Percentiles rank a stretch among this genome's conserved stretches.
Evolutionary conservation across 2,329 filamentous ascomycete species (phyloP).

Genomic region (Claviceps purpurea): DNA sequence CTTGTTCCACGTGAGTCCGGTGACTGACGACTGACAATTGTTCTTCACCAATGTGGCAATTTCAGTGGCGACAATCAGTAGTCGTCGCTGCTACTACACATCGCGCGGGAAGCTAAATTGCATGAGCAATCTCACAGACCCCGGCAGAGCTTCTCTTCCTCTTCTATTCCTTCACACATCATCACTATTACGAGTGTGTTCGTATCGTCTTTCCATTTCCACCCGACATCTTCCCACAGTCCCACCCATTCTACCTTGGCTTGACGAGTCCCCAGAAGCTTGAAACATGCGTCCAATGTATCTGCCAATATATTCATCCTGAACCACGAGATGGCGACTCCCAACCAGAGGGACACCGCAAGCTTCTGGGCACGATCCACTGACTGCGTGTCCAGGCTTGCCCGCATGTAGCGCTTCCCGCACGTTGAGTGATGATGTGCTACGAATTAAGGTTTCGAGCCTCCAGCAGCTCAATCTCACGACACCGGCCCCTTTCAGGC

Average conservation of each 20-base stretch:
- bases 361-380: conserved; percentile 8
- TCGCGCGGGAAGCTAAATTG: not conserved
- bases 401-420: conserved; percentile 23
- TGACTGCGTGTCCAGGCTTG: conserved; percentile 5
- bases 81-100: not conserved
- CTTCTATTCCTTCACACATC: not conserved
- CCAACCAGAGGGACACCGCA: conserved; percentile 3
- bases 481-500: conserved; percentile 39
- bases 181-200: not conserved
- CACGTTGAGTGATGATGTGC: conserved; percentile 31
- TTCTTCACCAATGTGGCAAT: not conserved
- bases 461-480: conserved; percentile 39
- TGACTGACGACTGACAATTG: not conserved
- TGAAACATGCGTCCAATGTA: not conserved
- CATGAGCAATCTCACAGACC: not conserved
- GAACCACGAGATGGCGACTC: not conserved
- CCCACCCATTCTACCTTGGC: not conserved
- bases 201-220: not conserved
- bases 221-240: no score
- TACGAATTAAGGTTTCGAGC: conserved; percentile 33
- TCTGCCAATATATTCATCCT: not conserved
- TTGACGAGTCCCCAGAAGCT: not conserved
- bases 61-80: not conserved
- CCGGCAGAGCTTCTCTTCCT: not conserved
- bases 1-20: not conserved